These are phyloP conservation scores for Pythium periplocum DNA, from an alignment of 352 stramenopile species.

Conservation along the genomic window DNA sequence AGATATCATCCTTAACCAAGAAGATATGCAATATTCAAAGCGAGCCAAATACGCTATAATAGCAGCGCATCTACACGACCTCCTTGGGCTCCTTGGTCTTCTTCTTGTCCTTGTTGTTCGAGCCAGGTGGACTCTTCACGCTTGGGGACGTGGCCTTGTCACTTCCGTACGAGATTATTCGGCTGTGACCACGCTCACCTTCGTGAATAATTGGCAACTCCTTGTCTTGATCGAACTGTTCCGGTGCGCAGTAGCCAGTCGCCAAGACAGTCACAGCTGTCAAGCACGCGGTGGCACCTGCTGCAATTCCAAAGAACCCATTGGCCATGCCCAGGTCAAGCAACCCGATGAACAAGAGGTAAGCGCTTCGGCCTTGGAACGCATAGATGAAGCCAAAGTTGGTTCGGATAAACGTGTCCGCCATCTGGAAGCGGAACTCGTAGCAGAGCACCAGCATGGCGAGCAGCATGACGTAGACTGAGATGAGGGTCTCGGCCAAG, in stretches of 20 bases:
- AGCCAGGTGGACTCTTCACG: too few species aligned
- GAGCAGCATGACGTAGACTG: conserved; percentile 29
- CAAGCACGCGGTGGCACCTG: conserved; percentile 19
- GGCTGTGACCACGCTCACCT: not conserved
- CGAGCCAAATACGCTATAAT: too few species aligned
- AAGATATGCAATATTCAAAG: too few species aligned
- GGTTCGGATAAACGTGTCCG: conserved; percentile 18
- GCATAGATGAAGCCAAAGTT: conserved; percentile 39
- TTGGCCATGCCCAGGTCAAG: conserved; percentile 30
- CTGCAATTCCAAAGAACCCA: conserved; percentile 18
- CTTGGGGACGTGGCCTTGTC: too few species aligned
- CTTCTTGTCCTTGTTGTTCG: not conserved
- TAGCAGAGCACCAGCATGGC: conserved; percentile 27
- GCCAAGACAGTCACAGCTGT: conserved; percentile 15
- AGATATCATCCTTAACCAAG: too few species aligned
- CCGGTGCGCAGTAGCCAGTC: conserved; percentile 10
- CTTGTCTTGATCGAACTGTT: not conserved
- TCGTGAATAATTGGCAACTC: conserved; percentile 3
- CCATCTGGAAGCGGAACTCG: conserved; percentile 25
- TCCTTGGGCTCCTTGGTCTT: conserved; percentile 13
- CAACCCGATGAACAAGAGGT: conserved; percentile 32
- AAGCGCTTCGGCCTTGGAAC: conserved; percentile 21
- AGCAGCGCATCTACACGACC: conserved; percentile 5
- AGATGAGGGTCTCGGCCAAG: conserved; percentile 25
- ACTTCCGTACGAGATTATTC: too few species aligned